These are phyloP conservation scores for Cercospora canescens DNA, from an alignment of 2,329 filamentous ascomycete genomes.

Conservation along the genomic window DNA sequence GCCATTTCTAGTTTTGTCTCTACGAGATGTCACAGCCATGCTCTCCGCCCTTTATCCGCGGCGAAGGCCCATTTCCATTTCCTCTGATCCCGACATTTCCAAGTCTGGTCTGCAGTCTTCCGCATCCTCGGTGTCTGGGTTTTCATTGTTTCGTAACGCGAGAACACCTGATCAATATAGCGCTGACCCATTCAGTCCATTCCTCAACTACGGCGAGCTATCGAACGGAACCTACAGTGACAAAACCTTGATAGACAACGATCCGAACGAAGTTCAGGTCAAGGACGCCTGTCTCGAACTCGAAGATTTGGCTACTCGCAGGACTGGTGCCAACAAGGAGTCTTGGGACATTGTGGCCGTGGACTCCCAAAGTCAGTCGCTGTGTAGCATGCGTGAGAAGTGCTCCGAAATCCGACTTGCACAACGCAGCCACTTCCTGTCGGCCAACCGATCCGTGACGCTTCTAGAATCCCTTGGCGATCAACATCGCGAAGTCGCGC, in stretches of 20 bases:
- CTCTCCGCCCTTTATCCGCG: slow-evolving; percentile 84
- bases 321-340: slow-evolving; percentile 6
- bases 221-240: neutral
- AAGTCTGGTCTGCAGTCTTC: slow-evolving; percentile 48
- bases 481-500: neutral
- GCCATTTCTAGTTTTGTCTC: slow-evolving; percentile 52
- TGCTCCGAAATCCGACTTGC: slow-evolving; percentile 1
- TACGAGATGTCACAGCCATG: slow-evolving; percentile 76
- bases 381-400: slow-evolving; percentile 14
- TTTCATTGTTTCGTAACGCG: slow-evolving; percentile 49
- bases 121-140: slow-evolving; percentile 51
- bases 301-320: slow-evolving; percentile 19
- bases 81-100: slow-evolving; percentile 50
- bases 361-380: neutral
- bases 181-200: neutral
- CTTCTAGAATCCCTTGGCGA: neutral
- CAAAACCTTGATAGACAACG: neutral
- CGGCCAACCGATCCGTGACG: neutral
- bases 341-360: slow-evolving; percentile 18
- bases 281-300: slow-evolving; percentile 22
- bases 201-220: neutral
- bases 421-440: neutral
- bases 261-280: slow-evolving; percentile 1
- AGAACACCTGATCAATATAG: slow-evolving; percentile 1
- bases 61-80: slow-evolving; percentile 61